Conservation (phyloP, 345 rosid genomes). For the Psidium guajava region DNA sequence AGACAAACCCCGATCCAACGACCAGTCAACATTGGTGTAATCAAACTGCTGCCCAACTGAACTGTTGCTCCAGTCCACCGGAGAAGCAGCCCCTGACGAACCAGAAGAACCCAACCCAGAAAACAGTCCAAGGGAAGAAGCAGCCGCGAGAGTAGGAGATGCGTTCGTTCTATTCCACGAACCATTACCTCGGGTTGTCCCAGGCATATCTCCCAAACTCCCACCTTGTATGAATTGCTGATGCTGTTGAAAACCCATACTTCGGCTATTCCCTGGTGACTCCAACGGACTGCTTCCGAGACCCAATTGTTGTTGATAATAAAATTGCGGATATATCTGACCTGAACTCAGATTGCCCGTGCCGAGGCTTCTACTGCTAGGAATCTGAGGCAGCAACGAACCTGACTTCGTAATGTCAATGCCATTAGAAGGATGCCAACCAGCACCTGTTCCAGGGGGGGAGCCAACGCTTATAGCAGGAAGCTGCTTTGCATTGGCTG, state of each 20-base stretch:
- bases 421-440: slow-evolving; percentile 36
- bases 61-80: slow-evolving; percentile 64
- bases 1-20: slow-evolving; percentile 43
- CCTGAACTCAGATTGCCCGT: slow-evolving; percentile 26
- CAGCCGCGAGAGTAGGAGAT: slow-evolving; percentile 54
- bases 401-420: slow-evolving; percentile 46
- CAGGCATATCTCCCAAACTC: slow-evolving; percentile 34
- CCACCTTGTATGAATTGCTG: slow-evolving; percentile 32
- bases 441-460: slow-evolving; percentile 38
- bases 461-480: slow-evolving; percentile 33
- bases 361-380: slow-evolving; percentile 29
- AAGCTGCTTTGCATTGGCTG: slow-evolving; percentile 34
- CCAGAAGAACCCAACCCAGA: slow-evolving; percentile 49
- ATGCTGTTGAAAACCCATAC: slow-evolving; percentile 4
- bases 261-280: neutral
- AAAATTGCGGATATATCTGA: slow-evolving; percentile 49
- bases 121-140: slow-evolving; percentile 74
- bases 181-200: slow-evolving; percentile 35
- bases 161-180: slow-evolving; percentile 36
- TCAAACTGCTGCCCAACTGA: slow-evolving; percentile 45
- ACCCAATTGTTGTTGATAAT: slow-evolving; percentile 30
- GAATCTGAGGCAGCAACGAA: slow-evolving; percentile 31
- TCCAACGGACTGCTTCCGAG: neutral
- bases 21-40: slow-evolving; percentile 73
- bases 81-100: slow-evolving; percentile 51